Evolutionary conservation across 139 green algal species (phyloP).

Genomic region (Chlamydomonas incerta): DNA sequence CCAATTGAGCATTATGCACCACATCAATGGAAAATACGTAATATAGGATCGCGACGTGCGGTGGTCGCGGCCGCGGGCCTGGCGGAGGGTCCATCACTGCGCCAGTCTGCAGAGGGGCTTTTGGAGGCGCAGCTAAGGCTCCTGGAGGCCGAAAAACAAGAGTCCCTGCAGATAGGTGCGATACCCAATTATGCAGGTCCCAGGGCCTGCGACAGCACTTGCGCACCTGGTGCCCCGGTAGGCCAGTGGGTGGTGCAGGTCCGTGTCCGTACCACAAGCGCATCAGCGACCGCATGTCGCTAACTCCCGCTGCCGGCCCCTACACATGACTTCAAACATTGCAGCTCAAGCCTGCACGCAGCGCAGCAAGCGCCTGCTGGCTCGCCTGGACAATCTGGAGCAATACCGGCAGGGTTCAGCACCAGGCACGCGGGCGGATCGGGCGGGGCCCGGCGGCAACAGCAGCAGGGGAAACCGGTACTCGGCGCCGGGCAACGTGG

Average conservation of each 20-base stretch:
- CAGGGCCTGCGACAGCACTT: not conserved
- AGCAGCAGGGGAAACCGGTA: too few relatives aligned
- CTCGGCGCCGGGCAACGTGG: too few relatives aligned
- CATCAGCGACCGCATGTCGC: not conserved
- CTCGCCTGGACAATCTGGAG: not conserved
- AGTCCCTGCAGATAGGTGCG: conserved; percentile 4
- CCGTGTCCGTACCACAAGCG: not conserved
- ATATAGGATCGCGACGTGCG: too few relatives aligned
- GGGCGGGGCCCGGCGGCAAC: too few relatives aligned
- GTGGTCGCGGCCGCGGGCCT: too few relatives aligned
- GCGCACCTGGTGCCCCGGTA: not conserved
- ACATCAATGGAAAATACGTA: too few relatives aligned
- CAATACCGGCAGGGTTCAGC: not conserved
- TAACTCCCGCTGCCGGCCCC: not conserved
- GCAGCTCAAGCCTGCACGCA: not conserved
- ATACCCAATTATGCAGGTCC: too few relatives aligned
- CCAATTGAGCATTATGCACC: too few relatives aligned
- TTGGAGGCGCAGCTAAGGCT: not conserved
- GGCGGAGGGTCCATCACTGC: too few relatives aligned
- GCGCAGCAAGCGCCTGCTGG: conserved; percentile 9
- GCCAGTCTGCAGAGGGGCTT: not conserved
- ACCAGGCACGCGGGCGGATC: too few relatives aligned
- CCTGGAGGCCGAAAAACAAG: not conserved
- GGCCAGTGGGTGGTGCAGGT: too few relatives aligned
- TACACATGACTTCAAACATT: too few relatives aligned